Percentiles rank a stretch among this genome's conserved stretches.
Conservation (phyloP, 2,329 filamentous ascomycete species). For the Purpureocillium takamizusanense region DNA sequence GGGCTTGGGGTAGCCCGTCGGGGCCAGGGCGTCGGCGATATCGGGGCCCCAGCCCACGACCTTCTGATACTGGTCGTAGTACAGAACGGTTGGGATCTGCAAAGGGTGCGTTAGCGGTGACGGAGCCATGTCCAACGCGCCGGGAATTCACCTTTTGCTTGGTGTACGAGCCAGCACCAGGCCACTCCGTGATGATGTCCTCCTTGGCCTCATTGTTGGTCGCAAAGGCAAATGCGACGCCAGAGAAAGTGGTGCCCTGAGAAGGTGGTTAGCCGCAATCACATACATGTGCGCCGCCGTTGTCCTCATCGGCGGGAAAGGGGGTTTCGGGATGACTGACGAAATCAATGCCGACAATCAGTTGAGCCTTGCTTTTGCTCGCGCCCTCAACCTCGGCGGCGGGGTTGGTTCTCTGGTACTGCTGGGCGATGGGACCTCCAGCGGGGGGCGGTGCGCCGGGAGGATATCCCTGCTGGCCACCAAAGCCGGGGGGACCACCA, state of each 20-base stretch:
- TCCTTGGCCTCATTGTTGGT: constrained; percentile 97
- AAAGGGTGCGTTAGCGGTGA: background rate
- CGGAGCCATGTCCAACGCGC: too few relatives aligned
- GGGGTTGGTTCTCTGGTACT: constrained; percentile 34
- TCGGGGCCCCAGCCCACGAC: constrained; percentile 99
- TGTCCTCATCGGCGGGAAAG: background rate
- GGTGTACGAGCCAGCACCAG: constrained; percentile 90
- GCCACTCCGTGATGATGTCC: constrained; percentile 99
- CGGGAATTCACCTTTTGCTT: constrained; percentile 76
- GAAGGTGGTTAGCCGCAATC: background rate
- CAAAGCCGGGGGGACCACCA: constrained; percentile 36
- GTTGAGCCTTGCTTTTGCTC: constrained; percentile 85
- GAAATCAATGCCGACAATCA: constrained; percentile 99
- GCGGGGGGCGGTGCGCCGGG: constrained; percentile 31
- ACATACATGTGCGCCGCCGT: background rate
- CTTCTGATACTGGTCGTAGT: constrained; percentile 99
- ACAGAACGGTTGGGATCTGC: constrained; percentile 96
- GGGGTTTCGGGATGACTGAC: constrained; percentile 45
- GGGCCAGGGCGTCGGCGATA: constrained; percentile 91
- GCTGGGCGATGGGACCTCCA: constrained; percentile 28
- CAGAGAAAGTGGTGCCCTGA: constrained; percentile 94
- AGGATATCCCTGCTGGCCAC: constrained; percentile 37
- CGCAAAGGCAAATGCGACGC: constrained; percentile 92
- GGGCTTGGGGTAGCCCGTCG: constrained; percentile 93
- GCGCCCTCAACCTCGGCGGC: constrained; percentile 76